These are phyloP conservation scores for Xylaria sp. DNA, from an alignment of 2,329 filamentous ascomycete species.

Conservation along the genomic window DNA sequence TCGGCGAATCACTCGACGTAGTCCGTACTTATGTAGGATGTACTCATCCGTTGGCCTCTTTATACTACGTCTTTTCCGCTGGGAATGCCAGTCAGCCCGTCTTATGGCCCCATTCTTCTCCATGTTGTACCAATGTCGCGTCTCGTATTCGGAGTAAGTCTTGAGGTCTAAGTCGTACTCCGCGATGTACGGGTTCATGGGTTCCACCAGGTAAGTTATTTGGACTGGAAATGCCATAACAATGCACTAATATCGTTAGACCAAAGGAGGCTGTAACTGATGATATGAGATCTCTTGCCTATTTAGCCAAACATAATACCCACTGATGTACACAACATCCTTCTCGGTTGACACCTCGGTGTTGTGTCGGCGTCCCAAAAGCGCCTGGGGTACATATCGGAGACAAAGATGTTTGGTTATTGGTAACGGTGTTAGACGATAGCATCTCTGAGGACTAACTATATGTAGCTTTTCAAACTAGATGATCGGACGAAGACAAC, in stretches of 20 bases:
- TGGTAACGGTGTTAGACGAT: constrained; percentile 9
- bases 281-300: constrained; percentile 22
- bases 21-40: constrained; percentile 17
- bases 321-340: constrained; percentile 22
- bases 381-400: neutral
- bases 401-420: neutral
- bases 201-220: constrained; percentile 30
- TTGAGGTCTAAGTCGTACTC: constrained; percentile 30
- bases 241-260: constrained; percentile 25
- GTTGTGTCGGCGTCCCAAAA: constrained; percentile 10
- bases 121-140: constrained; percentile 24
- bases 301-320: constrained; percentile 17
- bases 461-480: constrained; percentile 11
- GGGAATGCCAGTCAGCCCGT: constrained; percentile 35
- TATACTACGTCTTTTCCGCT: constrained; percentile 30
- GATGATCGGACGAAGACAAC: neutral
- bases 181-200: constrained; percentile 33
- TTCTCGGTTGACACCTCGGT: constrained; percentile 4
- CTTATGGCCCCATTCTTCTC: constrained; percentile 27
- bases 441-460: constrained; percentile 9
- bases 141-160: constrained; percentile 27
- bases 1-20: constrained; percentile 24
- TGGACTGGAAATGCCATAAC: constrained; percentile 18
- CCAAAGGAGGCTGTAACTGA: constrained; percentile 1
- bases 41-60: constrained; percentile 25